A percentile compares a stretch with the other conserved stretches of the same genome.
phyloP scores from a whole-genome alignment of 371 early-diverging fungal species.

The Batkoa obscura region DNA sequence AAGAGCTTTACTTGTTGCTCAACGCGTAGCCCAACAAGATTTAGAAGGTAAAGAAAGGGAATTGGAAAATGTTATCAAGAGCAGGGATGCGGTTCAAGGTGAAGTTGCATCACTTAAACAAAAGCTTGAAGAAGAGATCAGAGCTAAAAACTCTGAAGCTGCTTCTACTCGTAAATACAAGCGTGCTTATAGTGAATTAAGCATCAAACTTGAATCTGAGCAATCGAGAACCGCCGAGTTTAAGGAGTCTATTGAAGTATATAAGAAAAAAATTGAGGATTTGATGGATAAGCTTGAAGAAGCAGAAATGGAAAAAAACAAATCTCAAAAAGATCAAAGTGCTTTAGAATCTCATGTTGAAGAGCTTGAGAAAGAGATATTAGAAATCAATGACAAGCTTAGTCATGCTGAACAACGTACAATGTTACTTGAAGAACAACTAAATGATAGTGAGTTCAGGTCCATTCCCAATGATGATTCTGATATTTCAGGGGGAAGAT shows the following conservation, averaged over 20 bases:
- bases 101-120: slow-evolving; percentile 44
- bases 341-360: slow-evolving; percentile 23
- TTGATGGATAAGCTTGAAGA: slow-evolving; percentile 28
- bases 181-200: slow-evolving; percentile 18
- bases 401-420: slow-evolving; percentile 34
- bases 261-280: slow-evolving; percentile 31
- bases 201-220: slow-evolving; percentile 17
- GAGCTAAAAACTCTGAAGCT: slow-evolving; percentile 24
- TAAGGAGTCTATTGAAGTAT: slow-evolving; percentile 26
- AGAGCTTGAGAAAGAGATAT: slow-evolving; percentile 38
- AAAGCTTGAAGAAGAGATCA: slow-evolving; percentile 35
- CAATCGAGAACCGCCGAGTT: slow-evolving; percentile 24
- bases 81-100: slow-evolving; percentile 26
- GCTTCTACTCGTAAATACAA: slow-evolving; percentile 12
- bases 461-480: slow-evolving; percentile 9
- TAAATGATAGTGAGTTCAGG: slow-evolving; percentile 32
- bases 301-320: slow-evolving; percentile 31
- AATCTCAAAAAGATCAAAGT: slow-evolving; percentile 39
- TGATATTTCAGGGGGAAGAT: background rate
- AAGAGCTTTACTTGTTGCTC: slow-evolving; percentile 45
- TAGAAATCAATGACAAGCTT: slow-evolving; percentile 28
- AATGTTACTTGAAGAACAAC: slow-evolving; percentile 31
- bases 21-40: slow-evolving; percentile 53
- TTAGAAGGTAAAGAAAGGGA: slow-evolving; percentile 48
- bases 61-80: slow-evolving; percentile 23